Evolutionary conservation across 2,329 filamentous ascomycete species (phyloP), one percentile per base, ranked within the genome.

Genomic region (Ophiostoma triangulosporum): DNA sequence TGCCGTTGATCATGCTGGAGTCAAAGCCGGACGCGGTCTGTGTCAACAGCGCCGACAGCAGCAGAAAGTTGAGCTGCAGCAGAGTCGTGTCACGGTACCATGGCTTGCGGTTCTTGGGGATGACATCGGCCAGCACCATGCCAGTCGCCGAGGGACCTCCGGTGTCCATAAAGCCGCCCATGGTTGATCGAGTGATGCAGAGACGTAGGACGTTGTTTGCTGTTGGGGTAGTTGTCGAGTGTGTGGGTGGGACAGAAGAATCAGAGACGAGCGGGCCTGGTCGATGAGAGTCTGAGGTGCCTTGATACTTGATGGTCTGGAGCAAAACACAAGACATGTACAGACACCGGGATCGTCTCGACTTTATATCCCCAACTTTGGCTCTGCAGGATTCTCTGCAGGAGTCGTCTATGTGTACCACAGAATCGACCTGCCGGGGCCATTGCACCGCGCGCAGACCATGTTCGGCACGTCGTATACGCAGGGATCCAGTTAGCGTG

Each of bases 171-270:
- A 85, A 83, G 1, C 81, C 86, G 60, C 79, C 84, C 77, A 90
- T 89, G 52, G 79, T 84, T 0, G 86, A 82, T 6, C 86, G 90
- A 20, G 81, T 82, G 59, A 90, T 80, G 65, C 89, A 87, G 65
- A 8, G 11, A 36, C 17, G 45, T 15, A 26, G 6, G 29, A 31
- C 7, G 1, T 31, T 31, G 12, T 31, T 11, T 6, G 29, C 12
- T 31, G 29, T 31, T 31, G 29, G 29, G 38, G 11, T 5, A 14
- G 4, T 26, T 43, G 11, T 24, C 38, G 12, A 24, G 38, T 43
- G 20, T 22, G 38, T 24, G 8, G 4, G 38, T n/a, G n/a, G n/a
- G n/a, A n/a, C n/a, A n/a, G n/a, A n/a, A n/a, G n/a, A n/a, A 24
- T 43, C 38, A 43, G 11, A 43, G 38, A 43, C 20, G 20, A 24